A percentile compares a stretch with the other conserved stretches of the same genome.
phyloP scores from a whole-genome alignment of 2,329 filamentous ascomycete species.

The Aspergillus sp. region DNA sequence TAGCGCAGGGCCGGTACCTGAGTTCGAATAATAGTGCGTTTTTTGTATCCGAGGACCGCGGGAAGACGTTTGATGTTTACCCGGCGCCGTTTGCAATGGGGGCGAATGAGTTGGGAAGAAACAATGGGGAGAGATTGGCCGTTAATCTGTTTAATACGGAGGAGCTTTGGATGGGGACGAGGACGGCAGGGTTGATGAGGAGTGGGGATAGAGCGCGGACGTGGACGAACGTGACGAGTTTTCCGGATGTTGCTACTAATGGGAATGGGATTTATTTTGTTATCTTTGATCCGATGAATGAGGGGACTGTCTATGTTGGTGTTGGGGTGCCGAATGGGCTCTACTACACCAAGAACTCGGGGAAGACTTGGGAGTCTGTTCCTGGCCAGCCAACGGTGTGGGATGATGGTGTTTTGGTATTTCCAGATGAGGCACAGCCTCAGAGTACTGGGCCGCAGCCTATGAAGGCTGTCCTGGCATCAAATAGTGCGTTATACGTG shows the following conservation, averaged over 20 bases:
- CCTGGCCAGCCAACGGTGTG: conserved; percentile 14
- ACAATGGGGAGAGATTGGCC: conserved; percentile 17
- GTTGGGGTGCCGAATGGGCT: conserved; percentile 11
- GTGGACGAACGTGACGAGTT: conserved; percentile 15
- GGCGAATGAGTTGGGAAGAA: conserved; percentile 15
- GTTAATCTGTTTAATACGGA: conserved; percentile 15
- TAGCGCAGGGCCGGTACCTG: conserved; percentile 15
- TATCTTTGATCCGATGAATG: conserved; percentile 11
- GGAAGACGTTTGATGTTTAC: conserved; percentile 10
- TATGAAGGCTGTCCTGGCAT: conserved; percentile 15
- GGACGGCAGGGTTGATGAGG: conserved; percentile 14
- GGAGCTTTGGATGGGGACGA: conserved; percentile 16
- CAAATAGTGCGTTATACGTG: conserved; percentile 15
- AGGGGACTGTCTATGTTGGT: conserved; percentile 14
- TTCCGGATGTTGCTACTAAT: conserved; percentile 12
- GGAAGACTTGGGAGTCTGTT: conserved; percentile 10
- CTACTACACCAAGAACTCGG: conserved; percentile 11
- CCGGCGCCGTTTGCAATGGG: conserved; percentile 14
- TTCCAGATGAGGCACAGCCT: conserved; percentile 13
- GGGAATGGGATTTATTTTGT: conserved; percentile 15
- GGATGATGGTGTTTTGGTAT: conserved; percentile 10
- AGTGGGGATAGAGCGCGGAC: conserved; percentile 12
- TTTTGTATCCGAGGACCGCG: conserved; percentile 13
- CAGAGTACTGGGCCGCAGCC: conserved; percentile 14
- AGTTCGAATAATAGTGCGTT: conserved; percentile 12